Evolutionary conservation across 2,329 filamentous ascomycete species (phyloP), one percentile per base, ranked within the genome.

Genomic region (Clonostachys rosea): DNA sequence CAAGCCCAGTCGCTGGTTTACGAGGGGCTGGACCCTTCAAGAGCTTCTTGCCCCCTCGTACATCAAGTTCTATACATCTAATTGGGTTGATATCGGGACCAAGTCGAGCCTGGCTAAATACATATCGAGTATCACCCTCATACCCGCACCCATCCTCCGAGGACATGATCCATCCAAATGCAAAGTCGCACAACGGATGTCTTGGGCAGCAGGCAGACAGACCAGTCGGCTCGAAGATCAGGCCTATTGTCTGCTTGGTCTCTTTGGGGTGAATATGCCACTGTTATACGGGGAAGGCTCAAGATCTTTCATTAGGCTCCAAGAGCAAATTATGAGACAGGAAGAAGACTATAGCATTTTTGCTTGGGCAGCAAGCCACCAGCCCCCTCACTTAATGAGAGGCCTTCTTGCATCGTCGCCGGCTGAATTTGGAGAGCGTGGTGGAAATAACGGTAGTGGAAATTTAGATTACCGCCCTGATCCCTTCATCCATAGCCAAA

Each of bases 1-100:
- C 18, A 30, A 18, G 41, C 16, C 12, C 9, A 30, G 41, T 11
- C 10, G 41, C 9, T 67, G 63, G 62, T 65, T 65, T 44, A 59
- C 53, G 4, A 51, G 74, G 78, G 62, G 63, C 13, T 78, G 81
- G 56, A 87, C 83, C 0, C 66, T 85, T 50, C 85, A 85, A 58
- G 81, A 89, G 61, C 83, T 86, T 0, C 73, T 89, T 10, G 85
- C 64, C 0, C 62, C 62, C 0, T 20, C 17, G 2, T 45, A 49
- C 2, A 30, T 65, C 1, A 33, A 47, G 5, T 68, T 69, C 48
- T 67, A 56, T 46, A 53, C 61, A 34, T n/a, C 17, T 2, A 42
- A 47, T 3, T 68, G 63, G 64, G 5, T 20, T 2, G 36, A 14
- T 17, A 14, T 14, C 16, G 36, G 36, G 16, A 39, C 36, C 14